Evolutionary conservation across 257 asterid genomes (phyloP).

Genomic region (Primulina tabacum): DNA sequence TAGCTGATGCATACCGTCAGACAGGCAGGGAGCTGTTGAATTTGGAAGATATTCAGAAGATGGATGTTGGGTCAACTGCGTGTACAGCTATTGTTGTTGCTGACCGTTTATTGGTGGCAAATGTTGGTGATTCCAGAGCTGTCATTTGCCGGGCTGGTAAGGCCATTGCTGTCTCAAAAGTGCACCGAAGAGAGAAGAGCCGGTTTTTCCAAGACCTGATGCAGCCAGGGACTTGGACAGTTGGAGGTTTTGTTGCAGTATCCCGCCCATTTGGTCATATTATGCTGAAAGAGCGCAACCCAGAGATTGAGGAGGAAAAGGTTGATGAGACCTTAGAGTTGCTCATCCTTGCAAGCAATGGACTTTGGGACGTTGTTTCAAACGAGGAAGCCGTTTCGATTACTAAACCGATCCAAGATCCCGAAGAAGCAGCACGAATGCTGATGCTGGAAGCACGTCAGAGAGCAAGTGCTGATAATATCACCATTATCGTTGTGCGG

Average conservation of each 20-base stretch:
- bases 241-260: slow-evolving; percentile 97
- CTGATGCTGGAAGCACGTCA: slow-evolving; percentile 83
- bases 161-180: slow-evolving; percentile 91
- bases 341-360: slow-evolving; percentile 89
- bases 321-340: slow-evolving; percentile 59
- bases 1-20: slow-evolving; percentile 90
- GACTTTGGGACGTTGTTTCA: slow-evolving; percentile 87
- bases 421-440: slow-evolving; percentile 85
- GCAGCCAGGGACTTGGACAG: no score
- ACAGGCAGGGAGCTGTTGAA: slow-evolving; percentile 93
- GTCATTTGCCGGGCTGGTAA: slow-evolving; percentile 85
- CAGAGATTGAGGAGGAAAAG: slow-evolving; percentile 62
- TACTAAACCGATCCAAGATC: slow-evolving; percentile 75
- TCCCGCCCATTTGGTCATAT: slow-evolving; percentile 97
- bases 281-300: slow-evolving; percentile 81
- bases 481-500: no score
- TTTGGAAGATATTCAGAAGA: slow-evolving; percentile 74
- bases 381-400: no score
- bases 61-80: slow-evolving; percentile 96
- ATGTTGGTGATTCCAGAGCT: slow-evolving; percentile 95
- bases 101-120: slow-evolving; percentile 82
- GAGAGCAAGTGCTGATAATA: slow-evolving; percentile 50
- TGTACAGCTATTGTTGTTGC: slow-evolving; percentile 97
- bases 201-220: no score
- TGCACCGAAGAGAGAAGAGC: slow-evolving; percentile 89